Conservation (phyloP, 106 monocot species). For the Acorus gramineus region DNA sequence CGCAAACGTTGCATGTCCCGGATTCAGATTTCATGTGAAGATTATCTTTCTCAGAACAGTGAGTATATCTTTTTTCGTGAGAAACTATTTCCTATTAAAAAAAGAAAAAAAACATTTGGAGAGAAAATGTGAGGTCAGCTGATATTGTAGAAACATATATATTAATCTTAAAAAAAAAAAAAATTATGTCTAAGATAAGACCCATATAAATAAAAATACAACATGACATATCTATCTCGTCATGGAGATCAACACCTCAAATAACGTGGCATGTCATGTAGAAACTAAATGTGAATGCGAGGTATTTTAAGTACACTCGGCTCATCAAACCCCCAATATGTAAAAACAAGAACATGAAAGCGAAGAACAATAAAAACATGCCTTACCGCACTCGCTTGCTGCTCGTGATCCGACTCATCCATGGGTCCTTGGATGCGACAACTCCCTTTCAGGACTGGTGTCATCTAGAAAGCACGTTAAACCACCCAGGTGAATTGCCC, state of each 20-base stretch:
- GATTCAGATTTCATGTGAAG: slow-evolving; percentile 29
- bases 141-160: too few species aligned
- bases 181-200: too few species aligned
- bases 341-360: too few species aligned
- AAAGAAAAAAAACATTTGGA: background rate
- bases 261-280: too few species aligned
- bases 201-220: too few species aligned
- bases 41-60: background rate
- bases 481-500: slow-evolving; percentile 6
- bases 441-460: slow-evolving; percentile 33
- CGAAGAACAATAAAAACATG: background rate
- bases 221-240: too few species aligned
- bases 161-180: too few species aligned
- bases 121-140: too few species aligned
- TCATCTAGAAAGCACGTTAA: slow-evolving; percentile 28
- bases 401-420: slow-evolving; percentile 19
- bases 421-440: slow-evolving; percentile 35
- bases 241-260: too few species aligned
- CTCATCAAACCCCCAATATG: too few species aligned
- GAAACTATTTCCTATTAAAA: slow-evolving; percentile 14
- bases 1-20: slow-evolving; percentile 83
- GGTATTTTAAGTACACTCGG: too few species aligned
- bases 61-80: slow-evolving; percentile 9
- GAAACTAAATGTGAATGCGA: too few species aligned
- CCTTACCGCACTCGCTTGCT: slow-evolving; percentile 20